A percentile compares a stretch with the other conserved stretches of the same genome.
These are phyloP conservation scores for Secale cereale DNA, from an alignment of 176 grass and related monocot species.

Conservation along the genomic window DNA sequence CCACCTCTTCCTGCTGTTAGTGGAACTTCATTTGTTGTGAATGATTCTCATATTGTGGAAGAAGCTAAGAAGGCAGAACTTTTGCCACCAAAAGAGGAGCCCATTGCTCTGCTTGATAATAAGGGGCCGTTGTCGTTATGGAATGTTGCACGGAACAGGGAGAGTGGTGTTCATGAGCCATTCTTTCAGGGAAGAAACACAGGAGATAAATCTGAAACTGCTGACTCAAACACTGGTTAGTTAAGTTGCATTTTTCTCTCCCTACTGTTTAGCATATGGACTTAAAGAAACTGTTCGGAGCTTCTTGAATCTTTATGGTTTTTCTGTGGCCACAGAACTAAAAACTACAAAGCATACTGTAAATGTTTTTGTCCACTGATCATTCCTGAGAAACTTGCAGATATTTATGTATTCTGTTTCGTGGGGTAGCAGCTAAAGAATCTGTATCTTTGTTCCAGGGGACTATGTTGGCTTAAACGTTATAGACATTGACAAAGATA, in stretches of 20 bases:
- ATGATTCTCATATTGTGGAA: slow-evolving; percentile 15
- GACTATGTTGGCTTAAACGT: slow-evolving; percentile 13
- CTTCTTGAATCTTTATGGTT: not conserved
- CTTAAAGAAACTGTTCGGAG: not conserved
- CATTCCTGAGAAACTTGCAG: slow-evolving; percentile 3
- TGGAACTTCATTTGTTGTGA: slow-evolving; percentile 26
- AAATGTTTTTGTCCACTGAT: not conserved
- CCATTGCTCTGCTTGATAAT: not conserved
- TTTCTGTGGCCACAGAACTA: no score
- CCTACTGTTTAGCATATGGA: not conserved
- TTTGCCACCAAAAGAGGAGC: slow-evolving; percentile 25
- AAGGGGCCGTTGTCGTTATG: not conserved
- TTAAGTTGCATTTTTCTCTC: not conserved
- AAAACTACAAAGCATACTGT: not conserved
- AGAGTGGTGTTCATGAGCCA: slow-evolving; percentile 12
- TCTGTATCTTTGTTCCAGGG: slow-evolving; percentile 37
- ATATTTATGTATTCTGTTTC: not conserved
- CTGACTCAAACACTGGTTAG: slow-evolving; percentile 48
- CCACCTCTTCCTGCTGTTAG: not conserved
- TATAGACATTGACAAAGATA: slow-evolving; percentile 58
- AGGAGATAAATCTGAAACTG: slow-evolving; percentile 3
- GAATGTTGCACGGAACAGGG: slow-evolving; percentile 23
- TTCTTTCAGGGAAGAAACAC: slow-evolving; percentile 24
- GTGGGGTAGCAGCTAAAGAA: not conserved
- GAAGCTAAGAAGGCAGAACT: slow-evolving; percentile 6